phyloP scores from a whole-genome alignment of 1,284 basidiomycete species.

The Lignosus rhinocerotis region DNA sequence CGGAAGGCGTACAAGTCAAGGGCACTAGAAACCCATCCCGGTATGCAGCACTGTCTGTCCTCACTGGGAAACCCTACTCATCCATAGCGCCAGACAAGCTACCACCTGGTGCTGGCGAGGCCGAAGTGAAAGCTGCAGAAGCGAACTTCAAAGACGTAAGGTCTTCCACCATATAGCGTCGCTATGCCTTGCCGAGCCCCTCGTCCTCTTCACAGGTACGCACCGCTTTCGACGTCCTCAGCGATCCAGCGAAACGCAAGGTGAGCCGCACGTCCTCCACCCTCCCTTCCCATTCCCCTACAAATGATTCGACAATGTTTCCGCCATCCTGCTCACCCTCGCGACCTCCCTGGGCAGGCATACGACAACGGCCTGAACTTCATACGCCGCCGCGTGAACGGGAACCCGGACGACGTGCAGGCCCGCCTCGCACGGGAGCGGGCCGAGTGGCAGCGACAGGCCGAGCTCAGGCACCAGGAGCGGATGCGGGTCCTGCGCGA shows the following conservation, averaged over 20 bases:
- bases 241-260: slow-evolving; percentile 57
- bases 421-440: slow-evolving; percentile 54
- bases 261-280: slow-evolving; percentile 38
- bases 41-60: slow-evolving; percentile 31
- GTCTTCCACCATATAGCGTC: slow-evolving; percentile 1
- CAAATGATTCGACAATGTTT: too few relatives aligned
- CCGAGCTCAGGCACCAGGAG: slow-evolving; percentile 46
- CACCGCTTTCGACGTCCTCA: slow-evolving; percentile 55
- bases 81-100: slow-evolving; percentile 32
- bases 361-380: slow-evolving; percentile 42
- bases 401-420: slow-evolving; percentile 37
- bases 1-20: slow-evolving; percentile 63
- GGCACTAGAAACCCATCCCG: slow-evolving; percentile 61
- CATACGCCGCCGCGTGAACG: slow-evolving; percentile 20
- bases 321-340: neutral
- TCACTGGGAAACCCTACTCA: neutral
- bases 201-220: slow-evolving; percentile 41
- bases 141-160: slow-evolving; percentile 36
- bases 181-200: neutral
- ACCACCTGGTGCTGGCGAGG: slow-evolving; percentile 32
- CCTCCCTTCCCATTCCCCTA: neutral
- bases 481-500: slow-evolving; percentile 43
- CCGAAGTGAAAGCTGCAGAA: slow-evolving; percentile 31
- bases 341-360: slow-evolving; percentile 38
- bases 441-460: slow-evolving; percentile 58